Base-by-base conservation (phyloP, 2,329 filamentous ascomycete genomes). In the Immersiporthe knoxdaviesiana region DNA sequence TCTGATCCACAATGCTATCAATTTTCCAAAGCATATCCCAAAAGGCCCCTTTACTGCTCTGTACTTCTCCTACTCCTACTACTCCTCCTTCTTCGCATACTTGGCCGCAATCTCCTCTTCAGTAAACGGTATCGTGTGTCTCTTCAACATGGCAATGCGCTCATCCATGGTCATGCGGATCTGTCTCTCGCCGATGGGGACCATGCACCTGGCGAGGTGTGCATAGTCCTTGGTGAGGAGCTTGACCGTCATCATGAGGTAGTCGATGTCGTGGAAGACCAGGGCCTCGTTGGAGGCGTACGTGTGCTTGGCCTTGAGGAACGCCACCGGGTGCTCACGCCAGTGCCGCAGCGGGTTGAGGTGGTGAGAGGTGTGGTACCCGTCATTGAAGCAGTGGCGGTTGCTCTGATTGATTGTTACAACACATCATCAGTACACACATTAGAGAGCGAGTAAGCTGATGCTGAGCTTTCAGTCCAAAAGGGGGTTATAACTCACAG, bases 191-290 rank as follows among this genome's bases (percentile, higher is more conserved):
- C 91, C 91, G 52, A 95, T 90, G 0, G 92, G 92, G 18, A 95
- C 90, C 62, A 95, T 77, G 71, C 91, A 90, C 66, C 83, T 84
- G 1, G 92, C 92, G 12, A 95, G 83, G 66, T 89, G 82, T 63
- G 84, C 80, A 74, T 95, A 95, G 76, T 94, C 88, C 78, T 93
- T 92, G 70, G 83, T 83, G 74, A 94, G 75, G 24, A 94, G 79
- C 58, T 85, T 85, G 44, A 92, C 78, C 0, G 92, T 93, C 71
- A 94, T 87, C 84, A 93, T 90, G 65, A 94, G 80, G 76, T 92
- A 95, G 78, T 94, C 92, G 74, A 95, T 93, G 75, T 94, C 90
- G 78, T 91, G 89, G 76, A 95, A 94, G 7, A 94, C 90, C 8
- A 95, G 84, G 0, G 92, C 92, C 27, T 88, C 82, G 75, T 93